Evolutionary conservation across 202 grass and related monocot genomes (phyloP), one percentile per base, ranked within the genome.

Genomic region (Musa balbisiana): DNA sequence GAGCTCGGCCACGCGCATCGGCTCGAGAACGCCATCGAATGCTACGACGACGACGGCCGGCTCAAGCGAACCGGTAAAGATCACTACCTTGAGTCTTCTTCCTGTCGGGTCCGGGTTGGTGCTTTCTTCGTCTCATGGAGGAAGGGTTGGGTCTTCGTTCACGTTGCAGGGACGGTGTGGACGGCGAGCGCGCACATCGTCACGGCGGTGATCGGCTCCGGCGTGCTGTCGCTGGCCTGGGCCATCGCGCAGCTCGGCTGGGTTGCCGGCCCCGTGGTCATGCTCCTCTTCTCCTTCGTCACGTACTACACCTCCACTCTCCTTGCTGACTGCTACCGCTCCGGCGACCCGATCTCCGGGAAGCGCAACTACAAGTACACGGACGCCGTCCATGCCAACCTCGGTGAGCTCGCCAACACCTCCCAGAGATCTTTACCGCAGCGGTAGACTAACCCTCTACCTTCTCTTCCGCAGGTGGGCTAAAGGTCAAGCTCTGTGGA

Each of bases 291-390:
- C 82, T 84, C 90, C 74, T 78, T 82, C 67, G 85, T 92, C 51
- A 87, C 86, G 76, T 96, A 92, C 87, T 96, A 96, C 87, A 90
- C 92, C 10, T 96, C 92, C 54, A 83, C 85, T 21, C 87, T 96
- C 2, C 85, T 96, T 16, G 23, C 92, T 72, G 87, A 92, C 52
- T 96, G 92, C 83, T 96, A 96, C 87, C 89, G 90, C 62, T 89
- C 78, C 29, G 92, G 87, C 9, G 87, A 92, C 77, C 82, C 85
- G 0, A 53, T 26, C 49, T 26, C 63, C 17, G 92, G 92, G 1
- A 92, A 96, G 73, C 89, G 92, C 66, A 88, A 84, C 83, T 96
- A 96, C 85, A 96, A 89, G 33, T 96, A 96, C 85, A 96, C 84
- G 78, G 89, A 92, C 10, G 92, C 92, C 74, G 92, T 92, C 17